Evolutionary conservation across 1,284 basidiomycete genomes (phyloP).

Genomic region (Ustilago tritici): DNA sequence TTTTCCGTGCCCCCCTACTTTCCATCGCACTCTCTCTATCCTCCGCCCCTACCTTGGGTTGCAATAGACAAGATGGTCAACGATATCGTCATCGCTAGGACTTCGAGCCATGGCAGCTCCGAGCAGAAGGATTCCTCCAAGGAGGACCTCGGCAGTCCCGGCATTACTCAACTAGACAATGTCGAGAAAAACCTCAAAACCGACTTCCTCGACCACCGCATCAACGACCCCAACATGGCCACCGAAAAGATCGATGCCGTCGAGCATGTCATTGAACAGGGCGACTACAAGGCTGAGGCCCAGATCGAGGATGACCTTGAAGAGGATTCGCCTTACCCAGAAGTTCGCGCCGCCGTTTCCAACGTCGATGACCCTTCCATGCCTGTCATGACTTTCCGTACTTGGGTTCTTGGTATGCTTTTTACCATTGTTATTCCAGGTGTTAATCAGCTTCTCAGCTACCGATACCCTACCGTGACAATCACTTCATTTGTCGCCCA

Average conservation of each 20-base stretch:
- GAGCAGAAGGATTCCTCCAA: constrained; percentile 39
- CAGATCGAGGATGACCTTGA: constrained; percentile 53
- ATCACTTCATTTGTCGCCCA: constrained; percentile 60
- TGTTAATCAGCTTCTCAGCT: constrained; percentile 62
- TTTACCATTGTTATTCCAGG: constrained; percentile 62
- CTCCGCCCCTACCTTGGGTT: constrained; percentile 16
- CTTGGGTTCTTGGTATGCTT: constrained; percentile 62
- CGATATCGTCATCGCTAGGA: constrained; percentile 39
- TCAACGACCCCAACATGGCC: constrained; percentile 60
- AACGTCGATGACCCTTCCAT: constrained; percentile 65
- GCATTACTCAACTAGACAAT: constrained; percentile 35
- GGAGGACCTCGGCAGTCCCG: constrained; percentile 27
- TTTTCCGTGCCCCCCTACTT: not conserved
- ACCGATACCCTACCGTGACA: constrained; percentile 61
- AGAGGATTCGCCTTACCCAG: constrained; percentile 65
- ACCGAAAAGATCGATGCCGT: constrained; percentile 45
- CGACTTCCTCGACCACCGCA: constrained; percentile 50
- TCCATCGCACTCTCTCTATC: not conserved
- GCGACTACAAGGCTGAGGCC: constrained; percentile 57
- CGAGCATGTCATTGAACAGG: constrained; percentile 54
- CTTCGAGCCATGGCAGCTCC: constrained; percentile 34
- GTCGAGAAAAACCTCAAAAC: constrained; percentile 46
- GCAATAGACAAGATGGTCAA: constrained; percentile 26
- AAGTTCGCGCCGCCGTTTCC: constrained; percentile 64
- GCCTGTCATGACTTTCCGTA: constrained; percentile 66